Evolutionary conservation across 345 rosid species (phyloP), one percentile per base, ranked within the genome.

Genomic region (Tarenaya hassleriana): DNA sequence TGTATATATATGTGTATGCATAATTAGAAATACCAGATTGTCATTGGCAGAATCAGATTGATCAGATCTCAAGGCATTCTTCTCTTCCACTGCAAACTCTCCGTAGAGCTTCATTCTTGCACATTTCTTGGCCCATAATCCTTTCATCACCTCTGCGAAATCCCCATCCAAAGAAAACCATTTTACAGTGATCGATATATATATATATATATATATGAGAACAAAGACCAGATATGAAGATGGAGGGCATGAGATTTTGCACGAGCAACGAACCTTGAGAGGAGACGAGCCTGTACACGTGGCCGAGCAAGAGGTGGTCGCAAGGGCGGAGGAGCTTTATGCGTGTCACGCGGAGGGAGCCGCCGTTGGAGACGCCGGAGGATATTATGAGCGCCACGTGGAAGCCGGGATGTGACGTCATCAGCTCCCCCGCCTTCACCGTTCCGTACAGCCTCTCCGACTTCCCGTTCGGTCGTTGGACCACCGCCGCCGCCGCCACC

Each of bases 121-220:
- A 13, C 34, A 60, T 54, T 67, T 67, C 61, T 67, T 67, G 16
- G 71, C 71, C 31, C 52, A 52, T 47, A 66, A 5, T 60, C 70
- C 70, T 60, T 35, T 59, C 66, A 66, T 66, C 56, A 66, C 70
- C 66, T 66, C 70, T 66, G 16, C 29, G n/a, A n/a, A n/a, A n/a
- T n/a, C n/a, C n/a, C n/a, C n/a, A n/a, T n/a, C n/a, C n/a, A n/a
- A n/a, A n/a, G n/a, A n/a, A n/a, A n/a, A n/a, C n/a, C n/a, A n/a
- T n/a, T n/a, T n/a, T n/a, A n/a, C n/a, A n/a, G n/a, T n/a, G n/a
- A n/a, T n/a, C n/a, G n/a, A n/a, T n/a, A n/a, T n/a, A n/a, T n/a
- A n/a, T n/a, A n/a, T n/a, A n/a, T n/a, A n/a, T n/a, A n/a, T n/a
- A n/a, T n/a, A n/a, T n/a, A n/a, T n/a, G n/a, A n/a, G n/a, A n/a